phyloP scores from a whole-genome alignment of 2,329 filamentous ascomycete genomes.

The Penicillium sp. region DNA sequence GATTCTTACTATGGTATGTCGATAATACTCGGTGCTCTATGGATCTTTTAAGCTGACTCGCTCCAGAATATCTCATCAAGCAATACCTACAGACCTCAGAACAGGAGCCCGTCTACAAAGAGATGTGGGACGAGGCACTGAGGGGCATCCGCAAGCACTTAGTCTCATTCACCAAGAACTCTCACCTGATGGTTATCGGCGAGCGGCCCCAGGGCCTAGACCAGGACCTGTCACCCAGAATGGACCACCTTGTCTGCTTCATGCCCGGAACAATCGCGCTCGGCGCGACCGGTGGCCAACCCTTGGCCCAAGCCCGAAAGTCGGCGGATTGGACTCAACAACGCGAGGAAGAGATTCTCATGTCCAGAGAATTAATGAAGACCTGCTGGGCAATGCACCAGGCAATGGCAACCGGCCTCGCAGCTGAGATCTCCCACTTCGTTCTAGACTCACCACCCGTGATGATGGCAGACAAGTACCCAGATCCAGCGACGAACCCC shows the following conservation, averaged over 20 bases:
- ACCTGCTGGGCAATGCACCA: conserved; percentile 99
- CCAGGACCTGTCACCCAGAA: conserved; percentile 67
- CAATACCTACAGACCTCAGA: conserved; percentile 93
- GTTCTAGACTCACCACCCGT: conserved; percentile 68
- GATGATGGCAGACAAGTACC: conserved; percentile 42
- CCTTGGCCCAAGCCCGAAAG: conserved; percentile 72
- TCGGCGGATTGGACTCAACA: conserved; percentile 69
- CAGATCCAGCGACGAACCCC: conserved; percentile 33
- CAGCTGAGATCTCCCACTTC: conserved; percentile 93
- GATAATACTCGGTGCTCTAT: background rate
- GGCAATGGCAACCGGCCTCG: conserved; percentile 83
- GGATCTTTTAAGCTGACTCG: conserved; percentile 10
- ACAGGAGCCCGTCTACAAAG: conserved; percentile 79
- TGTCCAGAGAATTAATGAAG: conserved; percentile 88
- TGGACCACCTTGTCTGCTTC: conserved; percentile 98
- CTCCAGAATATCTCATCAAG: conserved; percentile 87
- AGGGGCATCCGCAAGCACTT: conserved; percentile 86
- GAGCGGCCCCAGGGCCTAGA: conserved; percentile 76
- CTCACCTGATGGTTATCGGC: conserved; percentile 82
- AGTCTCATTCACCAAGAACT: conserved; percentile 79
- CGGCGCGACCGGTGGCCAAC: conserved; percentile 75
- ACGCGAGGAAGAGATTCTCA: conserved; percentile 81
- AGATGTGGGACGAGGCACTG: conserved; percentile 90
- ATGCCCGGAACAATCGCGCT: conserved; percentile 94
- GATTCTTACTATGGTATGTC: conserved; percentile 82